These are phyloP conservation scores for Litchi chinensis DNA, from an alignment of 345 rosid species.

Conservation along the genomic window DNA sequence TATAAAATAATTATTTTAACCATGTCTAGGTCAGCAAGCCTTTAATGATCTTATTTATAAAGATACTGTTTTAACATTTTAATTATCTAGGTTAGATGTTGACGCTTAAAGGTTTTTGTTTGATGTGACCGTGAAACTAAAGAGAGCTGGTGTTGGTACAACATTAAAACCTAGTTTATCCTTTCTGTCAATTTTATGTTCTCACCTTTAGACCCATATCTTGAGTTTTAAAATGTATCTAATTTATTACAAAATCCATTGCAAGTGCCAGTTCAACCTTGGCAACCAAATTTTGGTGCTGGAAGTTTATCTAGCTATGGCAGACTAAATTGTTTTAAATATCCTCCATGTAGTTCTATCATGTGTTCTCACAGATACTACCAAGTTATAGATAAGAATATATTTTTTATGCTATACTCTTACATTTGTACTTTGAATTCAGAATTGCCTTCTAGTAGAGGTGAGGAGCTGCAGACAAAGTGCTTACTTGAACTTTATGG, in stretches of 20 bases:
- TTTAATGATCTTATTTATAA: neutral
- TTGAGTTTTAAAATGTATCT: neutral
- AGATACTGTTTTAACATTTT: neutral
- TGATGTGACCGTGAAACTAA: neutral
- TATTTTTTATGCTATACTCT: conserved; percentile 13
- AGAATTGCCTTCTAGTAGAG: conserved; percentile 90
- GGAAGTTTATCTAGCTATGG: neutral
- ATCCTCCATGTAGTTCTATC: neutral
- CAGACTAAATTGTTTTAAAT: neutral
- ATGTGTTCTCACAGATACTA: neutral
- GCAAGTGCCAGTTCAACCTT: conserved; percentile 5
- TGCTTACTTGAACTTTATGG: conserved; percentile 94
- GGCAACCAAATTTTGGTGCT: neutral
- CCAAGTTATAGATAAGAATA: neutral
- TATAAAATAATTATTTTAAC: too few relatives aligned
- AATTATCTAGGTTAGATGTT: neutral
- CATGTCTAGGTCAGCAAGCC: neutral
- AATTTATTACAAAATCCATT: neutral
- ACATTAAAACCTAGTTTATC: neutral
- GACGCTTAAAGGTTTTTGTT: neutral
- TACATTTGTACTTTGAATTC: conserved; percentile 35
- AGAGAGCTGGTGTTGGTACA: neutral
- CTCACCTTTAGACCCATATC: neutral
- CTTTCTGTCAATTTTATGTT: conserved; percentile 2
- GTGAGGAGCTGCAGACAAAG: conserved; percentile 90